Evolutionary conservation across 805 yeast genomes (phyloP).

Genomic region (Ogataea methylovora): DNA sequence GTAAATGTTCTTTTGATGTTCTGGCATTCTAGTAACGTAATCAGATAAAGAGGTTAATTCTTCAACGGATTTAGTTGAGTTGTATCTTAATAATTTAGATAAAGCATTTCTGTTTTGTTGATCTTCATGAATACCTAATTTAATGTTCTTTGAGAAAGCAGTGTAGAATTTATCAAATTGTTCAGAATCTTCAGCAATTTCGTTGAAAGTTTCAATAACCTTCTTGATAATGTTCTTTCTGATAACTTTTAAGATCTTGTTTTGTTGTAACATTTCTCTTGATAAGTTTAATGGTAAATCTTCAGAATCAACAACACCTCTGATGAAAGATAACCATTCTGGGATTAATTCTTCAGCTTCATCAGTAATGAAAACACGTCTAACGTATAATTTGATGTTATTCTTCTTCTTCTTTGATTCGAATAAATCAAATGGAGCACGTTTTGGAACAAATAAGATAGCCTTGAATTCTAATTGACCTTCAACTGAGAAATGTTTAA

Average conservation of each 20-base stretch:
- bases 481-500: constrained; percentile 98
- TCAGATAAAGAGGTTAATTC: constrained; percentile 93
- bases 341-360: constrained; percentile 99
- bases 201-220: constrained; percentile 96
- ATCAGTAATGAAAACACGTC: constrained; percentile 99
- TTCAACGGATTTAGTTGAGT: constrained; percentile 92
- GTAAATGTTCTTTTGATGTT: constrained; percentile 99
- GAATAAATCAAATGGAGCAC: constrained; percentile 98
- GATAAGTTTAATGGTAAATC: constrained; percentile 99
- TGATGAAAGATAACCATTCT: constrained; percentile 95
- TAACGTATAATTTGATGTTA: constrained; percentile 97
- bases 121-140: constrained; percentile 99
- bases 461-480: constrained; percentile 99
- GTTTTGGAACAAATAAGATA: constrained; percentile 93
- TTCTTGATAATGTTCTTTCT: constrained; percentile 99
- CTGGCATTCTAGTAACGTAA: constrained; percentile 99
- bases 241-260: constrained; percentile 98
- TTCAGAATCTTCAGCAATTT: constrained; percentile 98
- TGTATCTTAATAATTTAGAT: constrained; percentile 93
- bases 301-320: constrained; percentile 99
- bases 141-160: constrained; percentile 96
- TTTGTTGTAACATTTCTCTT: constrained; percentile 99
- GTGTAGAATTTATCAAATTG: constrained; percentile 97
- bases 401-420: constrained; percentile 98
- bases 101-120: constrained; percentile 93